phyloP scores from a whole-genome alignment of 768 basidiomycete species.

The Mycena albidolilacea region DNA sequence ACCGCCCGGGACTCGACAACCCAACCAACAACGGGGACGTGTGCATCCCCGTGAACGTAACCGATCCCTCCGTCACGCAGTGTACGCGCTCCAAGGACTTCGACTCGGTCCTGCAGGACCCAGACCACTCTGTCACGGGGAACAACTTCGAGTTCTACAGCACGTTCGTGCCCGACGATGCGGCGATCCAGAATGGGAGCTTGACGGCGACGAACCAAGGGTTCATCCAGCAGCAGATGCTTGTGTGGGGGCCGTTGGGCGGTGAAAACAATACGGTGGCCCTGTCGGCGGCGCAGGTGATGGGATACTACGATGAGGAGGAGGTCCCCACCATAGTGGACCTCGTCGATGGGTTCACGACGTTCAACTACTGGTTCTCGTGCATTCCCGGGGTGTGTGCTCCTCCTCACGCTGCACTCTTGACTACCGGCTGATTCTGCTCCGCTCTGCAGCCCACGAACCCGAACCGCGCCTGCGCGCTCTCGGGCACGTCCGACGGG shows the following conservation, averaged over 20 bases:
- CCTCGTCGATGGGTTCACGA: constrained; percentile 45
- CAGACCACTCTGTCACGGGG: constrained; percentile 36
- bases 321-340: constrained; percentile 44
- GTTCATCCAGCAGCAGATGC: constrained; percentile 45
- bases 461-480: constrained; percentile 48
- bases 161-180: constrained; percentile 42
- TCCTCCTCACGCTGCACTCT: background rate
- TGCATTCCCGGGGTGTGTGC: constrained; percentile 45
- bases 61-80: background rate
- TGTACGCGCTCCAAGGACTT: background rate
- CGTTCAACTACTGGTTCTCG: constrained; percentile 51
- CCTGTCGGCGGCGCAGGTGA: constrained; percentile 43
- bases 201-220: constrained; percentile 41
- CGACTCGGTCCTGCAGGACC: background rate
- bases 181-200: constrained; percentile 34
- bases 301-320: constrained; percentile 45
- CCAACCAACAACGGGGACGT: background rate
- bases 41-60: constrained; percentile 1
- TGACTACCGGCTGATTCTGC: background rate
- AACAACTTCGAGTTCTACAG: constrained; percentile 45
- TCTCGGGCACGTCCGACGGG: constrained; percentile 49
- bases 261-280: constrained; percentile 31
- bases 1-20: background rate
- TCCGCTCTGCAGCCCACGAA: constrained; percentile 44
- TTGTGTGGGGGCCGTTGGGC: constrained; percentile 33